phyloP scores from a whole-genome alignment of 257 asterid genomes.

The Hygrophila difformis region DNA sequence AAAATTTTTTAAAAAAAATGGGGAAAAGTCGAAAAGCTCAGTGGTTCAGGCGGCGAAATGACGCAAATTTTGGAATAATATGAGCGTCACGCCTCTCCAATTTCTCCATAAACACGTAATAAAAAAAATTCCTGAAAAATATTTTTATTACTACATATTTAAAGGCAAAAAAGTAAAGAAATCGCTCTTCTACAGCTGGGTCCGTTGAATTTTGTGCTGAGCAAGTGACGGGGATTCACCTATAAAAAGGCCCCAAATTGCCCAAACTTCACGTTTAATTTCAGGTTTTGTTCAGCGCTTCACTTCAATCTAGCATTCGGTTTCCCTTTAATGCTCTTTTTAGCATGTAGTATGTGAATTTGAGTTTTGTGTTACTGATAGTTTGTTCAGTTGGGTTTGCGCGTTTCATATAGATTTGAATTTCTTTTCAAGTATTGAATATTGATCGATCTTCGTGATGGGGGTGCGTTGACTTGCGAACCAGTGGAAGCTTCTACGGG shows the following conservation, averaged over 20 bases:
- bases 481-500: background rate
- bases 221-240: conserved; percentile 6
- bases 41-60: conserved; percentile 31
- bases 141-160: background rate
- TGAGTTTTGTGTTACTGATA: conserved; percentile 8
- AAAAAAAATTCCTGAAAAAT: background rate
- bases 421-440: conserved; percentile 13
- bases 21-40: too few relatives aligned
- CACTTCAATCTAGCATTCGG: too few relatives aligned
- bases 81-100: conserved; percentile 28
- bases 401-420: conserved; percentile 24
- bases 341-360: conserved; percentile 13
- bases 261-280: conserved; percentile 13
- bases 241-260: conserved; percentile 6
- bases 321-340: background rate
- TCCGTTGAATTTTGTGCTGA: conserved; percentile 23
- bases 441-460: background rate
- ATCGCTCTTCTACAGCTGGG: conserved; percentile 7
- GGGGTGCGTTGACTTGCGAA: background rate
- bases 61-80: conserved; percentile 31
- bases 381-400: background rate
- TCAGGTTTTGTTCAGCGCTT: background rate
- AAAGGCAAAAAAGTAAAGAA: conserved; percentile 4
- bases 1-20: too few relatives aligned
- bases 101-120: conserved; percentile 4